Base-by-base conservation (phyloP, 306 rosid genomes). In the Cicer yamashitae region DNA sequence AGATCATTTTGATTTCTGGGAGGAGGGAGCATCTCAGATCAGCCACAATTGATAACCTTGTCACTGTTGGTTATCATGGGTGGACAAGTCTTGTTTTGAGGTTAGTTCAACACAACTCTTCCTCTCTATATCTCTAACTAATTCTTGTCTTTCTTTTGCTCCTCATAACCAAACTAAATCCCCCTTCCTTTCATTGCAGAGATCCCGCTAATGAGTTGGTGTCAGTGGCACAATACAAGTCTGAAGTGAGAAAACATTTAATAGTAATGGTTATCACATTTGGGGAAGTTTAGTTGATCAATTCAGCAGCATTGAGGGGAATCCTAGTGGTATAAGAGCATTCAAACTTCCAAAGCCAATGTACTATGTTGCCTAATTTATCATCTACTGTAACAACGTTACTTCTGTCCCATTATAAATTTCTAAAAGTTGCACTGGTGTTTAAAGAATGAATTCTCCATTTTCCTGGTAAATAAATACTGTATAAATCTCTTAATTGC, bases 21-120 rank as follows among this genome's bases (percentile, higher is more conserved):
- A 87, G 97, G 54, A 89, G 87, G 81, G 89, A 87, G 75, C 44
- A 60, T 84, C 85, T 89, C 17, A 87, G 97, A 87, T 83, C 88
- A 77, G 86, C 84, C 64, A 89, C 97, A 8, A 80, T 83, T 46
- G 89, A 86, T 74, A 91, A 87, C 71, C 91, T 89, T 54, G 82
- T 89, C 22, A 76, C 38, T 12, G 91, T 87, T 65, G 97, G 90
- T 10, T 89, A 73, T 44, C 66, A 86, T 82, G 94, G 94, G 20
- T 89, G 92, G 92, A 78, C 85, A 14, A 77, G 81, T 64, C 87
- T 89, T 62, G 39, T 81, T 17, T 71, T 89, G 18, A 84, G 94
- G 96, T 86, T 10, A 74, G 52, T 39, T 25, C 10, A 53, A 70
- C 14, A 10, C 5, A 39, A 6, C 40, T 39, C 37, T 52, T 7